Base-by-base conservation (phyloP, 495 filamentous ascomycete genomes). In the Penicillium argentinense region DNA sequence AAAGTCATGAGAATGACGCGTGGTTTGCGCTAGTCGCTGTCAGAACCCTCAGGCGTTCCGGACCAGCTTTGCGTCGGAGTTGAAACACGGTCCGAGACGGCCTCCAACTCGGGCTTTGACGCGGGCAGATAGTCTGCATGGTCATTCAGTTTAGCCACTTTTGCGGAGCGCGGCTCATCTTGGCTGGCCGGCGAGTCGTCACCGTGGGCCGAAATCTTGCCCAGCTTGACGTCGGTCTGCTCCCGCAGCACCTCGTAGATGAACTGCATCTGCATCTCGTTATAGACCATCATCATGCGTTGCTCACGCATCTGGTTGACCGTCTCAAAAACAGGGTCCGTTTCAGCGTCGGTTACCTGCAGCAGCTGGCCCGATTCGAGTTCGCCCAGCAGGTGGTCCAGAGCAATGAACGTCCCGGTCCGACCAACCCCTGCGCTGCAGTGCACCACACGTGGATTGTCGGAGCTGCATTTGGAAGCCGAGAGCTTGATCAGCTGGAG, bases 221-320 rank as follows among this genome's bases (percentile, higher is more conserved):
- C 68, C 21, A 74, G 58, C 60, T 78, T 85, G 24, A 80, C 63
- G 39, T 78, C 66, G 62, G 85, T 87, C 53, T 83, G 71, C 63
- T 91, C 87, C 34, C 80, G 77, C 45, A 97, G 57, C 0, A 96
- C 89, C 56, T 89, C 82, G 68, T 99, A 97, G 32, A 99, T 79
- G 60, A 99, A 97, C 13, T 78, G 64, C 59, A 89, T 89, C 67
- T 99, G 95, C 53, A 77, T 65, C 59, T 91, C 87, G 22, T 86
- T 85, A 67, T 97, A 93, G 3, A 99, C 95, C 95, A 97, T 99
- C 63, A 85, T 88, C 80, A 89, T 88, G 27, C 95, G 76, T 71
- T 99, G 95, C 66, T 92, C 79, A 21, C 95, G 80, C 57, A 99
- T 76, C 55, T 73, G 69, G 51, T 95, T 84, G 34, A 99, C 95